Evolutionary conservation across 805 yeast species (phyloP).

Genomic region (Hanseniaspora singularis): DNA sequence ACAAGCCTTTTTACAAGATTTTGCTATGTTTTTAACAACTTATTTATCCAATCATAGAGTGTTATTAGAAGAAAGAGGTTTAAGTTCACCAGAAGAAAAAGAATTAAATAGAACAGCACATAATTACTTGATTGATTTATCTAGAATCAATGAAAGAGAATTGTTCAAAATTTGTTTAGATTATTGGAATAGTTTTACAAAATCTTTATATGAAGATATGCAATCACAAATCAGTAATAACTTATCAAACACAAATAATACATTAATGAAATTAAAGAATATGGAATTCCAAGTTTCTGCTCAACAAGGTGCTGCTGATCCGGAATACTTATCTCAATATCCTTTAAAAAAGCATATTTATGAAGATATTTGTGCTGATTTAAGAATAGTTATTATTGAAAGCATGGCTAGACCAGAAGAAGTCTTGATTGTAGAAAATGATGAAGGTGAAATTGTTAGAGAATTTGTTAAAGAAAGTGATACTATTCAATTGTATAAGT

Average conservation of each 20-base stretch:
- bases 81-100: slow-evolving; percentile 29
- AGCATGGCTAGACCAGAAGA: slow-evolving; percentile 98
- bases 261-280: slow-evolving; percentile 55
- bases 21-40: slow-evolving; percentile 84
- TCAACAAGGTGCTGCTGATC: slow-evolving; percentile 76
- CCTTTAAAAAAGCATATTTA: slow-evolving; percentile 82
- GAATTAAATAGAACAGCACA: slow-evolving; percentile 55
- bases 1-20: slow-evolving; percentile 88
- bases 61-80: slow-evolving; percentile 41
- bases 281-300: slow-evolving; percentile 32
- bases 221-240: slow-evolving; percentile 65
- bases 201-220: slow-evolving; percentile 70
- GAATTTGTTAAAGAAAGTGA: slow-evolving; percentile 95
- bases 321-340: slow-evolving; percentile 59
- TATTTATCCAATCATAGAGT: slow-evolving; percentile 63
- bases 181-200: slow-evolving; percentile 85
- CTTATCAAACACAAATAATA: slow-evolving; percentile 35
- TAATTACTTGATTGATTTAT: slow-evolving; percentile 67
- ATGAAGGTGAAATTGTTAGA: slow-evolving; percentile 97
- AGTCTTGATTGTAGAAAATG: slow-evolving; percentile 91
- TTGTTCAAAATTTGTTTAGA: slow-evolving; percentile 89
- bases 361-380: slow-evolving; percentile 60
- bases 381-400: slow-evolving; percentile 88
- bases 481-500: slow-evolving; percentile 87
- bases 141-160: slow-evolving; percentile 90